Conservation (phyloP, 2,329 filamentous ascomycete genomes). For the Metarhizium album region DNA sequence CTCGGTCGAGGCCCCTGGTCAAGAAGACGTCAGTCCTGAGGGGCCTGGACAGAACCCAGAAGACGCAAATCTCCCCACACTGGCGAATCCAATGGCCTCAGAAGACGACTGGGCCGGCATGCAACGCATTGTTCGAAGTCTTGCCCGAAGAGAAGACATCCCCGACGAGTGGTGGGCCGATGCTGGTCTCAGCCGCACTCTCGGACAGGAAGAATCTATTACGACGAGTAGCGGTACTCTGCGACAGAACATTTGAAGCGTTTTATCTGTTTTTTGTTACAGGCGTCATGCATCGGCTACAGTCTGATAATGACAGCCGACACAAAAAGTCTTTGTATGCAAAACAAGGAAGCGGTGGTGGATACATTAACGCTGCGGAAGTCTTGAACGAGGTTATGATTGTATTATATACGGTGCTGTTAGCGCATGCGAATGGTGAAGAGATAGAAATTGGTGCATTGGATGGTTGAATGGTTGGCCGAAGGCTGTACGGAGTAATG, state of each 20-base stretch:
- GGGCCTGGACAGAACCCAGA: background rate
- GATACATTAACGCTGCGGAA: background rate
- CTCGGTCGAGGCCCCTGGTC: conserved; percentile 17
- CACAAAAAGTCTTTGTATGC: background rate
- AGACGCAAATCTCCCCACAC: background rate
- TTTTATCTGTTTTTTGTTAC: background rate
- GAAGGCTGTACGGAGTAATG: too few species aligned
- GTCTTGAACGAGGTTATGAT: background rate
- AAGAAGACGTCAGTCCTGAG: conserved; percentile 9
- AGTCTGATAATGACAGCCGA: background rate
- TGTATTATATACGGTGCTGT: background rate
- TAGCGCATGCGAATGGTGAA: too few species aligned
- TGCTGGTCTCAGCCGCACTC: conserved; percentile 53
- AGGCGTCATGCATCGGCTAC: background rate
- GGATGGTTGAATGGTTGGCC: background rate
- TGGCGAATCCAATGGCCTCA: conserved; percentile 9
- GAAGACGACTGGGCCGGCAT: conserved; percentile 46
- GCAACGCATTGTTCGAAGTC: conserved; percentile 59
- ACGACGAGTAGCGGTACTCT: conserved; percentile 1
- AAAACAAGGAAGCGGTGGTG: background rate
- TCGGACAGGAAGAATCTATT: conserved; percentile 21
- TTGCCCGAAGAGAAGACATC: conserved; percentile 63
- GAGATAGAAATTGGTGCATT: background rate
- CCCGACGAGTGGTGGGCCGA: conserved; percentile 76
- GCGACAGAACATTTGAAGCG: background rate